Conservation (phyloP, 2,329 filamentous ascomycete genomes). For the Raffaelea arxii region DNA sequence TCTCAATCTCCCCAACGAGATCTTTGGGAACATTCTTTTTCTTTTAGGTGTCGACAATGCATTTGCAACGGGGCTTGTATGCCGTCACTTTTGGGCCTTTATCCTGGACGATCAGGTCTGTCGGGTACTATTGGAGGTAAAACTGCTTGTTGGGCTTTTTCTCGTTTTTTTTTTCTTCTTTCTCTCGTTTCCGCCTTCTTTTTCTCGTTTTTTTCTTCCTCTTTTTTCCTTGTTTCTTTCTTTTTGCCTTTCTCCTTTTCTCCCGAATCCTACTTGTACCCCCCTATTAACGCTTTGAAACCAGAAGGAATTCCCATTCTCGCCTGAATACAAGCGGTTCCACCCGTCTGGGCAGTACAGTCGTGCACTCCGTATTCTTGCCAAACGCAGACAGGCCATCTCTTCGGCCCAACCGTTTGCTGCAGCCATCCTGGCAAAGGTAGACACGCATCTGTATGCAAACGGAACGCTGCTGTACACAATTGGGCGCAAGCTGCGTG, state of each 20-base stretch:
- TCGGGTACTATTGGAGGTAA: slow-evolving; percentile 47
- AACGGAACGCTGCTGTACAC: slow-evolving; percentile 58
- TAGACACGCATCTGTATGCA: slow-evolving; percentile 37
- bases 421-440: slow-evolving; percentile 48
- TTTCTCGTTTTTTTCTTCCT: not conserved
- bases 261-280: slow-evolving; percentile 11
- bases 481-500: slow-evolving; percentile 36
- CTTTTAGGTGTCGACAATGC: slow-evolving; percentile 48
- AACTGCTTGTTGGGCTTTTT: not conserved
- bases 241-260: slow-evolving; percentile 1
- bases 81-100: slow-evolving; percentile 38
- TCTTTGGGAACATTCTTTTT: slow-evolving; percentile 48
- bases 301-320: not conserved
- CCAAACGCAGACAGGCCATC: slow-evolving; percentile 51
- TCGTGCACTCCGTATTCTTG: slow-evolving; percentile 46
- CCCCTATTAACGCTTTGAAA: slow-evolving; percentile 2
- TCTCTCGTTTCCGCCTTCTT: not conserved
- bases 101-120: slow-evolving; percentile 47
- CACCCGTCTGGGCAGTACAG: slow-evolving; percentile 27
- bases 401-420: slow-evolving; percentile 53
- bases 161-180: not conserved
- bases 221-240: not conserved
- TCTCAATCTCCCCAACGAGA: slow-evolving; percentile 47
- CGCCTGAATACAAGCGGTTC: not conserved
- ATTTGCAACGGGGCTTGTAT: slow-evolving; percentile 43